Evolutionary conservation across 2,329 filamentous ascomycete species (phyloP).

Genomic region (Trichophyton mentagrophytes): DNA sequence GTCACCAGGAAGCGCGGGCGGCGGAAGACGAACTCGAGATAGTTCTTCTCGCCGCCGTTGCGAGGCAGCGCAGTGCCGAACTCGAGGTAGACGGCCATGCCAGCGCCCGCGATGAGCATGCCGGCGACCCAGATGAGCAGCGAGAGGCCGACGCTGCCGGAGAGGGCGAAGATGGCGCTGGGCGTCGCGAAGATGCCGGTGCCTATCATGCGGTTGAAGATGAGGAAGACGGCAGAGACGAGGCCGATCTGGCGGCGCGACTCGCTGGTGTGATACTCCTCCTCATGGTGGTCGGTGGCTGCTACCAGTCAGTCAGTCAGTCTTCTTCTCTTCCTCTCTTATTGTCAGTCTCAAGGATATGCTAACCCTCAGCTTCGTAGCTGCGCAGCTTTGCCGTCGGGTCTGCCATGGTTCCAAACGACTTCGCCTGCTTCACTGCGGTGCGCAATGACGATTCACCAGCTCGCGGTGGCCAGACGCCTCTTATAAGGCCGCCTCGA

Average conservation of each 20-base stretch:
- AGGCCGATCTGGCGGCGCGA: conserved; percentile 15
- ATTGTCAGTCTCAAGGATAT: too few species aligned
- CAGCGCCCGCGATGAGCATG: conserved; percentile 46
- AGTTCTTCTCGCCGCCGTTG: conserved; percentile 55
- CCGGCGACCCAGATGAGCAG: conserved; percentile 51
- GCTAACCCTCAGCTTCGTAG: background rate
- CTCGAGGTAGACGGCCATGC: conserved; percentile 50
- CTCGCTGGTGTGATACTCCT: conserved; percentile 13
- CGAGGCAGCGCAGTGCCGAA: conserved; percentile 56
- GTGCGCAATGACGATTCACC: too few species aligned
- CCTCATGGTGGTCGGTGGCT: background rate
- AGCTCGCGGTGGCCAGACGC: background rate
- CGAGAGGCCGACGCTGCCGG: conserved; percentile 52
- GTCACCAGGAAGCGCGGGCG: conserved; percentile 49
- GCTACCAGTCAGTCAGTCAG: background rate
- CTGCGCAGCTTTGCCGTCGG: background rate
- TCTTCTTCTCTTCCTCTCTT: background rate
- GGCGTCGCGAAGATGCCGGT: conserved; percentile 59
- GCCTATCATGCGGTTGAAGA: conserved; percentile 47
- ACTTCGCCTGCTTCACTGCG: too few species aligned
- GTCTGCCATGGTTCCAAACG: too few species aligned
- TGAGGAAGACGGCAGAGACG: conserved; percentile 23
- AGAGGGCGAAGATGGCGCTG: conserved; percentile 49
- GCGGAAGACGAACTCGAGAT: conserved; percentile 54
- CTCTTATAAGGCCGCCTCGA: background rate